Evolutionary conservation across 1,139 yeast genomes (phyloP), one percentile per base, ranked within the genome.

Genomic region (Yamadazyma friedrichii): DNA sequence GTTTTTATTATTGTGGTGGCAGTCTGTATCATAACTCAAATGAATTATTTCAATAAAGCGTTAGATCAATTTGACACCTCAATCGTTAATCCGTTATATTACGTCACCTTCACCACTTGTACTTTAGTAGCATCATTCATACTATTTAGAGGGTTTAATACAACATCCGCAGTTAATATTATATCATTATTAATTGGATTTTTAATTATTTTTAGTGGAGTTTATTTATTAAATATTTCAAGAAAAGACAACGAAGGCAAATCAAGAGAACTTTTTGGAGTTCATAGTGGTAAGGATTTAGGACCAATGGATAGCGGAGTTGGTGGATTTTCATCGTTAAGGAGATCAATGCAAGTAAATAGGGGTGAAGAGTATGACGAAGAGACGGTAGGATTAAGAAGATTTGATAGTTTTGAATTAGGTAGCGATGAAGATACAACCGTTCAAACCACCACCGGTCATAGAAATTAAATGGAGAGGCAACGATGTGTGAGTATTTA

Each of bases 41-140:
- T 88, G 96, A 88, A 88, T 66, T 88, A 86, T 61, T 88, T 88
- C 72, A 88, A 88, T 72, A 88, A 88, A 67, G 96, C 96, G 0
- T 74, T 88, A 56, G 96, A 91, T 54, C 96, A 87, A 61, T 88
- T 88, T 56, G 96, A 88, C 59, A 88, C 96, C 3, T 87, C 95
- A 1, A 86, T 89, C 50, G 96, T 88, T 42, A 88, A 89, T 61
- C 96, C 96, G 26, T 70, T 88, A 47, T 88, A 88, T 65, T 88
- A 89, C 57, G 97, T 88, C 42, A 84, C 96, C 0, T 89, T 88
- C 65, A 88, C 97, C 31, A 88, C 96, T 1, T 88, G 87, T 43
- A 89, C 96, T 0, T 73, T 88, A 52, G 74, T 79, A 42, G 96
- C 97, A 1, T 87, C 95, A 29, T 89, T 89, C 61, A 84, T 89